These are phyloP conservation scores for Zymoseptoria brevis DNA, from an alignment of 2,329 filamentous ascomycete species.

Conservation along the genomic window DNA sequence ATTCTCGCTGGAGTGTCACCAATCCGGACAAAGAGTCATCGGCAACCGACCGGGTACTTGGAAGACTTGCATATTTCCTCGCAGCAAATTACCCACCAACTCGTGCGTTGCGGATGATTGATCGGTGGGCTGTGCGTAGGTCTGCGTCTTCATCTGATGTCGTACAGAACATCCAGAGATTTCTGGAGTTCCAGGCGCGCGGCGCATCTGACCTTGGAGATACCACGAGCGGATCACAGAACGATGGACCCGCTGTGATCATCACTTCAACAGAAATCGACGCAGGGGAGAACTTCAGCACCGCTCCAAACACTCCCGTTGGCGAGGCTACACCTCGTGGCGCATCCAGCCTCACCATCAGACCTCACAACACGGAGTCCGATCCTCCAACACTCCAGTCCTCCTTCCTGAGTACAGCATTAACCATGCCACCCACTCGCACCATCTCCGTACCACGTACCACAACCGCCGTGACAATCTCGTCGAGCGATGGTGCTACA, in stretches of 20 bases:
- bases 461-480: slow-evolving; percentile 5
- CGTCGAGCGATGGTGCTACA: slow-evolving; percentile 1
- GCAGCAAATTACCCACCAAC: slow-evolving; percentile 15
- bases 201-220: neutral
- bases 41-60: slow-evolving; percentile 7
- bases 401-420: slow-evolving; percentile 3
- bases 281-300: neutral
- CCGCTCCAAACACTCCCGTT: slow-evolving; percentile 5
- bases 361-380: neutral
- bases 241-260: slow-evolving; percentile 16
- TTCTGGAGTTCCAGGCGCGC: slow-evolving; percentile 2
- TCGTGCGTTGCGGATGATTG: slow-evolving; percentile 19
- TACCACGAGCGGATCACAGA: neutral
- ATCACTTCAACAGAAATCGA: slow-evolving; percentile 18
- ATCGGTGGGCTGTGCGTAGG: slow-evolving; percentile 14
- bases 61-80: slow-evolving; percentile 19
- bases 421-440: slow-evolving; percentile 6
- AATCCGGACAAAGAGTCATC: slow-evolving; percentile 5
- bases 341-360: neutral
- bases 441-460: slow-evolving; percentile 10
- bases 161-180: slow-evolving; percentile 9
- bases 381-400: neutral
- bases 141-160: slow-evolving; percentile 1
- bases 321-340: neutral
- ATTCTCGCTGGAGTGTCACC: slow-evolving; percentile 28